phyloP scores from a whole-genome alignment of 2,329 filamentous ascomycete genomes.

The Ophiostoma triangulosporum region DNA sequence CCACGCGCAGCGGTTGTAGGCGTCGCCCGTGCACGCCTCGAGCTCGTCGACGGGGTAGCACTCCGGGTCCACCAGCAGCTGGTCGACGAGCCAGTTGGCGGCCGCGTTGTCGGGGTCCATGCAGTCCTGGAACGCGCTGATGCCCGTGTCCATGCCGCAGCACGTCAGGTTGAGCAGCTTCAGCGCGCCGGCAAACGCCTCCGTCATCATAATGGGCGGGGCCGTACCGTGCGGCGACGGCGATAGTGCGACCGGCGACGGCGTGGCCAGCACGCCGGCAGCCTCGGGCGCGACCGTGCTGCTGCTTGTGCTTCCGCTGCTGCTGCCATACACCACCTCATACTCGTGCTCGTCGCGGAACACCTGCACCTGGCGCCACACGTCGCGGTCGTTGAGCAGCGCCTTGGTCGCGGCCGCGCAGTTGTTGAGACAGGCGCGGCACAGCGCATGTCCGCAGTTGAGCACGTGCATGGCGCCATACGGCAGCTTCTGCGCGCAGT shows the following conservation, averaged over 20 bases:
- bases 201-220: neutral
- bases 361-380: neutral
- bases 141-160: slow-evolving; percentile 3
- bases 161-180: slow-evolving; percentile 1
- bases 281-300: too few species aligned
- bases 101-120: neutral
- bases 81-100: neutral
- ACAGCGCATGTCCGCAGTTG: slow-evolving; percentile 11
- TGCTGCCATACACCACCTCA: neutral
- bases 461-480: slow-evolving; percentile 1
- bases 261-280: too few species aligned
- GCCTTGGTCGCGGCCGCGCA: neutral
- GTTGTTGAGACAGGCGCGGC: slow-evolving; percentile 6
- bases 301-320: too few species aligned
- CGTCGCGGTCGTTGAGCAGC: neutral
- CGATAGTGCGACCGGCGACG: neutral
- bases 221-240: neutral
- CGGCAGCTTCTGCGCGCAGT: neutral
- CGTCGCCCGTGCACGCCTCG: neutral
- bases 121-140: slow-evolving; percentile 1
- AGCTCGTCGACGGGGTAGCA: neutral
- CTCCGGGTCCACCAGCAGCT: slow-evolving; percentile 3
- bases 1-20: slow-evolving; percentile 8
- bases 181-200: neutral
- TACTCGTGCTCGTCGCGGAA: neutral